phyloP scores from a whole-genome alignment of 495 filamentous ascomycete species.

The Bryoglossum gracile region DNA sequence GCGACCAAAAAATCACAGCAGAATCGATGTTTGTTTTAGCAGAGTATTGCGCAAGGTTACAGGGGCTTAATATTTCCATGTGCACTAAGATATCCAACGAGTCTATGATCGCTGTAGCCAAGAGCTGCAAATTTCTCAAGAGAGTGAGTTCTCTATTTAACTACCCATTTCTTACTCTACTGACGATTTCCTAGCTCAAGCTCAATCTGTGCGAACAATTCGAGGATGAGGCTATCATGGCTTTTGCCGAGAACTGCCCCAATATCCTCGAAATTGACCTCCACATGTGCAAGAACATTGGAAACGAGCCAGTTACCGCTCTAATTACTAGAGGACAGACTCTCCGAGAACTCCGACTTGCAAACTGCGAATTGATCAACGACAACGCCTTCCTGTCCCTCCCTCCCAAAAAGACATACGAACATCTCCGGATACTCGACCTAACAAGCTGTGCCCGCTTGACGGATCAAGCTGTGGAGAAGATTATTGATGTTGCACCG shows the following conservation, averaged over 20 bases:
- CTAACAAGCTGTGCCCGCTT: conserved; percentile 79
- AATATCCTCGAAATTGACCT: conserved; percentile 96
- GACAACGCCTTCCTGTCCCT: conserved; percentile 81
- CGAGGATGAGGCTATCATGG: conserved; percentile 68
- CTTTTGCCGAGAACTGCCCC: conserved; percentile 80
- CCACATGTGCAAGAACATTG: conserved; percentile 73
- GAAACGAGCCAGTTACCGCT: conserved; percentile 70
- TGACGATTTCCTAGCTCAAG: conserved; percentile 61
- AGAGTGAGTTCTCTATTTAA: conserved; percentile 48
- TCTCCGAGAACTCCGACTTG: conserved; percentile 81
- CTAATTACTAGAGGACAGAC: conserved; percentile 69
- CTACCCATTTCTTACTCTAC: not conserved
- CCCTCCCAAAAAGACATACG: conserved; percentile 60
- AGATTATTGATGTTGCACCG: conserved; percentile 78
- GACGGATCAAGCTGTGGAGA: conserved; percentile 78
- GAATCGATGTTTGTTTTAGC: conserved; percentile 73
- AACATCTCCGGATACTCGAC: conserved; percentile 88
- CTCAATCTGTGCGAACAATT: conserved; percentile 80
- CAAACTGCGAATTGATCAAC: conserved; percentile 73
- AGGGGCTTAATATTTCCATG: conserved; percentile 87
- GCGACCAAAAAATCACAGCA: conserved; percentile 72
- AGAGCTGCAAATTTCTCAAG: conserved; percentile 80
- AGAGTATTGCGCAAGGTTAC: conserved; percentile 71
- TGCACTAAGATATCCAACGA: conserved; percentile 81
- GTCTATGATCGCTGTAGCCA: conserved; percentile 72